Evolutionary conservation across 345 rosid species (phyloP).

Genomic region (Eutrema yunnanense): DNA sequence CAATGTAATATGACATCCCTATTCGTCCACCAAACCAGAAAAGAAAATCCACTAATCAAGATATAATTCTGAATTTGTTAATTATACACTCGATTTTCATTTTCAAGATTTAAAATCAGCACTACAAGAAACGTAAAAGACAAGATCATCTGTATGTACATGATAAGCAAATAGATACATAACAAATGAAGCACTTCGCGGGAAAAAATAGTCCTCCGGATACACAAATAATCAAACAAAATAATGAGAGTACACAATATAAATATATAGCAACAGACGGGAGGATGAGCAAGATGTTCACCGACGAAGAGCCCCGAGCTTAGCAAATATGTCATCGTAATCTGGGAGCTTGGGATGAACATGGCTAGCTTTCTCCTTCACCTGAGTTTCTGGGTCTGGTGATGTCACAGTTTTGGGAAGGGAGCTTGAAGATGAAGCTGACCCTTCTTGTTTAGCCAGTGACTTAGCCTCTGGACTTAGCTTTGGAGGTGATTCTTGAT

Average conservation of each 20-base stretch:
- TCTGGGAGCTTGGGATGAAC: constrained; percentile 97
- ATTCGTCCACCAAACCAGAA: background rate
- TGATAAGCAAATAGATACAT: background rate
- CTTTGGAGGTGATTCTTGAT: constrained; percentile 21
- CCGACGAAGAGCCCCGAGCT: constrained; percentile 45
- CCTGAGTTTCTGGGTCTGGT: constrained; percentile 24
- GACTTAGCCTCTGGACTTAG: constrained; percentile 2
- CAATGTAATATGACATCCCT: background rate
- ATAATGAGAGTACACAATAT: background rate
- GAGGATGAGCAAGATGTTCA: background rate
- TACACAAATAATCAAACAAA: constrained; percentile 13
- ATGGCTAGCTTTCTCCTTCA: constrained; percentile 47
- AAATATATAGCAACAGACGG: background rate
- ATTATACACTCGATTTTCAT: background rate
- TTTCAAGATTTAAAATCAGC: background rate
- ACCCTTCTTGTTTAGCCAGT: constrained; percentile 27
- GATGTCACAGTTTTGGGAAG: constrained; percentile 26
- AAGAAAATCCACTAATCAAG: background rate
- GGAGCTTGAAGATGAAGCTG: constrained; percentile 22
- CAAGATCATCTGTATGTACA: background rate
- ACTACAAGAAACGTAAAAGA: background rate
- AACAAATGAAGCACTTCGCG: background rate
- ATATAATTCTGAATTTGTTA: background rate
- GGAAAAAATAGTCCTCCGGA: background rate
- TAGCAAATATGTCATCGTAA: constrained; percentile 53